Evolutionary conservation across 306 rosid genomes (phyloP), one percentile per base, ranked within the genome.

Genomic region (Quercus bicolor): DNA sequence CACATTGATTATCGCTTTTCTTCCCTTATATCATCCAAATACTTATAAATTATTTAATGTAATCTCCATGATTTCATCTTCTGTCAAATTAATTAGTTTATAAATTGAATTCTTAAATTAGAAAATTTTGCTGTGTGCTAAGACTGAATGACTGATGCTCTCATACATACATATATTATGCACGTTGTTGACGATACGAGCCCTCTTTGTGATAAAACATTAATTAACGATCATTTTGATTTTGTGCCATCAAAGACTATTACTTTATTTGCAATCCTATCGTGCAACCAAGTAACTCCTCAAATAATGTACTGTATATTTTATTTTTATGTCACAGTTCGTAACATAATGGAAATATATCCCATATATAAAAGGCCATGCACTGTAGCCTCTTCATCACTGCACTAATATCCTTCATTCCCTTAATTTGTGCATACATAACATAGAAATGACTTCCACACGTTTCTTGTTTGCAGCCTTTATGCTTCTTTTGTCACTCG

Each of bases 241-340:
- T 33, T 43, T 43, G 48, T 43, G 48, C 48, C 34, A 33, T 33
- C 48, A 43, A 43, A 43, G 48, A 29, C 31, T 3, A 29, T 29
- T 29, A 29, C 9, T 24, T 23, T 10, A 24, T 59, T 11, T 70
- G 4, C 33, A 33, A 33, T 33, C 34, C 34, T 6, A 68, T 75
- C 80, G 80, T 81, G 85, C 85, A 77, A 43, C 80, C 88, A 74
- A 37, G 80, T 61, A 68, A 62, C 34, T 9, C 13, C 68, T 81
- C 23, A 23, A 23, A 24, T 24, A 1, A 23, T 59, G 11, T 23
- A 59, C 34, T 33, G 34, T 4, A 59, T 4, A 23, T 23, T n/a
- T 57, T 4, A n/a, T 20, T 21, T 21, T 57, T 4, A n/a, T 20
- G 3, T 21, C 23, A 2, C 21, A 3, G 34, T 19, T 56, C 21